Conservation (phyloP, 1,284 basidiomycete genomes). For the Moniliophthora roreri region DNA sequence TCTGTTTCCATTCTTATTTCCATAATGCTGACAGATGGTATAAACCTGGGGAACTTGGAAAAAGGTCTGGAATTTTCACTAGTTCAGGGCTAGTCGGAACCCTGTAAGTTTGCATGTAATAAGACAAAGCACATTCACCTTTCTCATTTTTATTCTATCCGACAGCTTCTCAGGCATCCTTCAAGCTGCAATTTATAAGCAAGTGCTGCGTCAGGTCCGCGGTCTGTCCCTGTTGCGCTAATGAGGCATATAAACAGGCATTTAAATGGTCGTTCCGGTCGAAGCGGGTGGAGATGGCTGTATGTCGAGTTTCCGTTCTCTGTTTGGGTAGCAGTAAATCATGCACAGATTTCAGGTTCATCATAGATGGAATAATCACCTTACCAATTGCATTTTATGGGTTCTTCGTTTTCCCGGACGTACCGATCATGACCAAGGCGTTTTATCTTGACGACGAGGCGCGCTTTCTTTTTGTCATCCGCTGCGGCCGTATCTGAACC, state of each 20-base stretch:
- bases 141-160: constrained; percentile 8
- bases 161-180: constrained; percentile 69
- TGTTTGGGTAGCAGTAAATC: neutral
- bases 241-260: constrained; percentile 35
- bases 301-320: constrained; percentile 30
- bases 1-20: neutral
- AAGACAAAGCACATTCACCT: neutral
- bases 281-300: constrained; percentile 75
- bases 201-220: constrained; percentile 2
- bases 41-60: constrained; percentile 65
- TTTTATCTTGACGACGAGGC: constrained; percentile 67
- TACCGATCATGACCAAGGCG: constrained; percentile 63
- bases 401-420: constrained; percentile 71
- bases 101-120: constrained; percentile 37
- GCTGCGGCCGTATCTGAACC: neutral
- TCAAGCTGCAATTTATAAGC: constrained; percentile 66
- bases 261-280: constrained; percentile 55
- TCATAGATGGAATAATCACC: constrained; percentile 74
- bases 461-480: constrained; percentile 13
- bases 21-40: constrained; percentile 54
- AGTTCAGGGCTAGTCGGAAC: constrained; percentile 66
- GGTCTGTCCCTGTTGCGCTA: neutral
- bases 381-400: constrained; percentile 73
- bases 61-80: constrained; percentile 72
- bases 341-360: constrained; percentile 43